Percentiles rank a stretch among this genome's conserved stretches.
Conservation (phyloP, 441 rosid species). For the Populus trichocarpa region DNA sequence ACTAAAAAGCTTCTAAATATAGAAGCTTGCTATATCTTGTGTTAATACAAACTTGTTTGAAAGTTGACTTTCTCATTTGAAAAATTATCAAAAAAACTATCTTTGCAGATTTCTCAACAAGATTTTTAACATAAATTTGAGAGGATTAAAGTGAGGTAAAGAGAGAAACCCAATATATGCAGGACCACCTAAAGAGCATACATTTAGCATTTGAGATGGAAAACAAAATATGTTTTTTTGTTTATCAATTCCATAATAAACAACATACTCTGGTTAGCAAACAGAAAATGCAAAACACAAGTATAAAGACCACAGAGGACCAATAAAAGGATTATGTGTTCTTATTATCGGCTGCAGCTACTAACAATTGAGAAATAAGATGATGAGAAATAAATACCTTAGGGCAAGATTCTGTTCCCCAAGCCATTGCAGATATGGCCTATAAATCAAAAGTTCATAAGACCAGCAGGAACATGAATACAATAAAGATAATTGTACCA, state of each 20-base stretch:
- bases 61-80: neutral
- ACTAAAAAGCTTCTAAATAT: neutral
- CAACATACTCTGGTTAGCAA: neutral
- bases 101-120: neutral
- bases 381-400: conserved; percentile 51
- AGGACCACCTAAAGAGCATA: neutral
- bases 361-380: neutral
- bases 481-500: neutral
- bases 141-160: neutral
- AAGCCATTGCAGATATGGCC: conserved; percentile 98
- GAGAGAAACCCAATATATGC: neutral
- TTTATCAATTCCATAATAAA: neutral
- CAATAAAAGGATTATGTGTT: neutral
- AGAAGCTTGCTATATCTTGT: neutral
- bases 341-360: neutral
- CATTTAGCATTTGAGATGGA: neutral
- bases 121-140: neutral
- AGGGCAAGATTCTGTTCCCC: conserved; percentile 97
- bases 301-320: neutral
- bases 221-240: neutral
- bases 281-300: conserved; percentile 1
- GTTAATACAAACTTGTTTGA: neutral
- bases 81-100: neutral
- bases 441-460: conserved; percentile 20
- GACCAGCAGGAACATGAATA: neutral